Evolutionary conservation across 1,139 yeast genomes (phyloP).

Genomic region (Nakaseomyces glabratus): DNA sequence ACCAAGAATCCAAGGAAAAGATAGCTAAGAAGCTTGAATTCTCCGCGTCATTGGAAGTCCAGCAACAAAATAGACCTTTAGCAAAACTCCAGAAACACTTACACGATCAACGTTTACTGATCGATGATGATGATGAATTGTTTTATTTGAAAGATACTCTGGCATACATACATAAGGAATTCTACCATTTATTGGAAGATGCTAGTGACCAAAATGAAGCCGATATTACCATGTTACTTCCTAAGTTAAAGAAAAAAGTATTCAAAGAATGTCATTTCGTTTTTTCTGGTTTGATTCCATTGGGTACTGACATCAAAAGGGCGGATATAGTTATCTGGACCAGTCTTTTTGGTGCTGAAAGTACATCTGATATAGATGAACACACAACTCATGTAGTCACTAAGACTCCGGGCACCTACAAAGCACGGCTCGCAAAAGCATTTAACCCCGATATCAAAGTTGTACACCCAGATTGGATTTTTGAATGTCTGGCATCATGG

Average conservation of each 20-base stretch:
- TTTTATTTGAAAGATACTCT: conserved; percentile 55
- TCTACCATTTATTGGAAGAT: conserved; percentile 40
- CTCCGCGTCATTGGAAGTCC: conserved; percentile 34
- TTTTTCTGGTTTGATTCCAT: conserved; percentile 79
- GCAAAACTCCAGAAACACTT: conserved; percentile 74
- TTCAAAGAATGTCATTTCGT: conserved; percentile 63
- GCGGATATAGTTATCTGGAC: conserved; percentile 92
- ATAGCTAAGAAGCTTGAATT: conserved; percentile 36
- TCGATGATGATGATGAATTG: conserved; percentile 77
- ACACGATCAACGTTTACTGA: conserved; percentile 56
- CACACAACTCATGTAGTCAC: conserved; percentile 88
- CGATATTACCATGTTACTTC: conserved; percentile 61
- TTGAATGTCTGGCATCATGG: conserved; percentile 80
- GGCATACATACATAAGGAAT: conserved; percentile 53
- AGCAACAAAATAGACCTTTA: conserved; percentile 57
- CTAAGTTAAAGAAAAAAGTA: conserved; percentile 57
- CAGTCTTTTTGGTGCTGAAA: conserved; percentile 80
- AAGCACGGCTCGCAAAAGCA: conserved; percentile 67
- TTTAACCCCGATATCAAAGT: conserved; percentile 59
- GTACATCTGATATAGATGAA: conserved; percentile 62
- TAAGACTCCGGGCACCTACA: conserved; percentile 61
- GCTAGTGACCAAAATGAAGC: conserved; percentile 36
- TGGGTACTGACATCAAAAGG: conserved; percentile 58
- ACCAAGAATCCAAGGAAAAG: conserved; percentile 29
- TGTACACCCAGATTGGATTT: conserved; percentile 91